Evolutionary conservation across 352 stramenopile genomes (phyloP).

Genomic region (Phytopythium ostracodes): DNA sequence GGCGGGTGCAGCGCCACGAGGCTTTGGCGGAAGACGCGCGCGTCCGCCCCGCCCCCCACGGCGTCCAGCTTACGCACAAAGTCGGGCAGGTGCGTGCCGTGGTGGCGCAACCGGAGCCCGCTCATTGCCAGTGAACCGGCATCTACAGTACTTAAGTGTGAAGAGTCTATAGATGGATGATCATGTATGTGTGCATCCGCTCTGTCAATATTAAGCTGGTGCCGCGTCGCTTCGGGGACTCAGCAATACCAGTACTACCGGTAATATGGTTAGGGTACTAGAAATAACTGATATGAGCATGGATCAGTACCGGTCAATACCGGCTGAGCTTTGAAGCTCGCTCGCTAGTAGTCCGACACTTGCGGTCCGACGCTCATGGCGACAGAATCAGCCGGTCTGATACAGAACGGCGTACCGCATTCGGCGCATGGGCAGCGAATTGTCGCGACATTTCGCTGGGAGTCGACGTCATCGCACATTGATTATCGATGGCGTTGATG

Average conservation of each 20-base stretch:
- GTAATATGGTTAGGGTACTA: background rate
- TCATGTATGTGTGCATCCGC: too few relatives aligned
- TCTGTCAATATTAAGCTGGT: background rate
- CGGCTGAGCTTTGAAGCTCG: too few relatives aligned
- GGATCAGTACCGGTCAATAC: too few relatives aligned
- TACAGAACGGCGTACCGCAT: too few relatives aligned
- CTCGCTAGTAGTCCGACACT: too few relatives aligned
- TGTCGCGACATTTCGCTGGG: too few relatives aligned
- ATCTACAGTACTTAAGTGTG: background rate
- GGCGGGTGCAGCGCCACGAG: background rate
- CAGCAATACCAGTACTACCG: background rate
- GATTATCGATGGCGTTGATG: background rate
- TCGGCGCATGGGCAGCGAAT: too few relatives aligned
- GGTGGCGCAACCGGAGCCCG: slow-evolving; percentile 23
- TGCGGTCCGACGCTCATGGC: too few relatives aligned
- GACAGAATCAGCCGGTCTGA: too few relatives aligned
- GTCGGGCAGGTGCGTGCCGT: slow-evolving; percentile 29
- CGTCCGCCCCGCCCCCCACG: slow-evolving; percentile 8
- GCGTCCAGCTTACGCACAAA: slow-evolving; percentile 27
- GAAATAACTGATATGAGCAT: background rate
- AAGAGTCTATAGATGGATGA: too few relatives aligned
- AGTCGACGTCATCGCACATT: background rate
- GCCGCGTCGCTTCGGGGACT: background rate
- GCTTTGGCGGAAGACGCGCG: background rate
- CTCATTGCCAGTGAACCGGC: slow-evolving; percentile 1